Base-by-base conservation (phyloP, 345 rosid species). In the Eucalyptus sp. region DNA sequence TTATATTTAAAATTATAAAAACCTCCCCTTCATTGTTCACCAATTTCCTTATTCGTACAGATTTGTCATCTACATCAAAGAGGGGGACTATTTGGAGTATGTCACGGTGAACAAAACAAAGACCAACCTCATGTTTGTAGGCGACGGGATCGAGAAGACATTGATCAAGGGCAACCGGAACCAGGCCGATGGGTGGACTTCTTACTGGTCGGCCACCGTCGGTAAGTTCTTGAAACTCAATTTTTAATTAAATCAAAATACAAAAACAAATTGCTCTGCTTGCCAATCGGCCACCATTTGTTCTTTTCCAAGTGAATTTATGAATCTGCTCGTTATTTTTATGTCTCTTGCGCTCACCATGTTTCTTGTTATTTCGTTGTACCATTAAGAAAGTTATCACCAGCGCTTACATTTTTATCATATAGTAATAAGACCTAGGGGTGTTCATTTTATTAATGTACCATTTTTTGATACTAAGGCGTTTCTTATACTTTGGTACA, bases 91-190 rank as follows among this genome's bases (percentile, higher is more conserved):
- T 50, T 33, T 54, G 2, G 93, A 92, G 86, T 86, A 90, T 43
- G 88, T 92, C 46, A 87, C 87, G 48, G 90, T 89, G 6, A 80
- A n/a, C 4, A 87, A n/a, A 48, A 54, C 64, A 14, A 71, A 88
- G 91, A 86, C 62, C 50, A 89, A 88, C 54, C 56, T 90, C 27
- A 90, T 90, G 92, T 88, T 92, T 49, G 49, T 90, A 33, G 93
- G 93, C 7, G 92, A 92, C 43, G 92, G 93, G n/a, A 90, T 90
- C 46, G 88, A 88, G 16, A 86, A 79, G 91, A 92, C 93, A 13
- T 50, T 89, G 2, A 68, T 90, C 22, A 84, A 88, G 7, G 92
- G 90, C 10, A 88, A 87, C 49, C 86, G 88, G 6, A 92, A 87
- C 85, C 43, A 43, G 7, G 88, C 49, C 22, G 92, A 88, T 52